phyloP scores from a whole-genome alignment of 2,329 filamentous ascomycete genomes.

The Colletotrichum sp. region DNA sequence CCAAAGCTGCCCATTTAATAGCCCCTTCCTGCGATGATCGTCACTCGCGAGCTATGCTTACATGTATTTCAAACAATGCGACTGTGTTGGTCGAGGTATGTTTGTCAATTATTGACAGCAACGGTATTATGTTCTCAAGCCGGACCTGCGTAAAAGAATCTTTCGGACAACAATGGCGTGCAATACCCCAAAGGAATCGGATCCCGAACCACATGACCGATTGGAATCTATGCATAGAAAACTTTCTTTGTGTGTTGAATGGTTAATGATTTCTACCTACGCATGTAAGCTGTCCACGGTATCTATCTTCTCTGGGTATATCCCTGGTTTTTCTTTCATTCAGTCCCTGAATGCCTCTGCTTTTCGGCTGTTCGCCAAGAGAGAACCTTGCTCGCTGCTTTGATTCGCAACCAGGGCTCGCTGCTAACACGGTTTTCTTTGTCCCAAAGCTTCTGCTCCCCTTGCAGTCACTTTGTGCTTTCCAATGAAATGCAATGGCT shows the following conservation, averaged over 20 bases:
- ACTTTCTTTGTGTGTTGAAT: neutral
- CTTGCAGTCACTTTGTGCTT: neutral
- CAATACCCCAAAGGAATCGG: too few species aligned
- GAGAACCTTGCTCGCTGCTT: neutral
- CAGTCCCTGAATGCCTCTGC: neutral
- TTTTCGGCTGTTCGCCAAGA: neutral
- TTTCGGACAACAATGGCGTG: too few species aligned
- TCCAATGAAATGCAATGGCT: neutral
- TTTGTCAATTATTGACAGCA: too few species aligned
- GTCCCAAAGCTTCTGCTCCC: rapidly evolving
- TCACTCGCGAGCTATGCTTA: too few species aligned
- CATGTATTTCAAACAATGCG: neutral
- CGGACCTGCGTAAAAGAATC: too few species aligned
- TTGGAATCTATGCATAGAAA: too few species aligned
- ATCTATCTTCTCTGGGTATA: neutral
- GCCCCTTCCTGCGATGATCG: too few species aligned
- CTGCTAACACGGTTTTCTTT: rapidly evolving
- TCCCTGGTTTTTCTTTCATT: neutral
- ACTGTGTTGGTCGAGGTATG: neutral
- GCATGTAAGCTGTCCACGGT: too few species aligned
- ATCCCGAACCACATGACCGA: too few species aligned
- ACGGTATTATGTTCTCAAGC: too few species aligned
- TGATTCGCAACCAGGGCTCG: neutral
- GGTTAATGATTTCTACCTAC: neutral
- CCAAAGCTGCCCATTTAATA: neutral